Evolutionary conservation across 2,329 filamentous ascomycete species (phyloP).

Genomic region (Metarhizium sp.): DNA sequence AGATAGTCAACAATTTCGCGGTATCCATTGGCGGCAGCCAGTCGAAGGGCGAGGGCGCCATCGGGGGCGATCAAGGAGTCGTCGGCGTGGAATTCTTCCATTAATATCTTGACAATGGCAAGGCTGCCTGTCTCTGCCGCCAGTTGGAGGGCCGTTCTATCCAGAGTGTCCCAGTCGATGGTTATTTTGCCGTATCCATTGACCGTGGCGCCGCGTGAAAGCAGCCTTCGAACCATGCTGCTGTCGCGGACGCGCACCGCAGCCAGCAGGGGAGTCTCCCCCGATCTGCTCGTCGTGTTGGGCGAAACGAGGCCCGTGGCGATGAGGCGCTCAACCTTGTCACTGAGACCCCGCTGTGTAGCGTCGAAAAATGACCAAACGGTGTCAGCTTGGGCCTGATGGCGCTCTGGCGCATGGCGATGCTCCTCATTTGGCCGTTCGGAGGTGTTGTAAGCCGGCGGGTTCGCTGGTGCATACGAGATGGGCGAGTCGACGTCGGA

Average conservation of each 20-base stretch:
- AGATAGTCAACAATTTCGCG: slow-evolving; percentile 34
- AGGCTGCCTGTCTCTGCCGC: slow-evolving; percentile 31
- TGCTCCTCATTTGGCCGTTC: not conserved
- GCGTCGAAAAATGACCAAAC: not conserved
- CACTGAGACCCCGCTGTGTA: slow-evolving; percentile 17
- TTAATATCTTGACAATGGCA: slow-evolving; percentile 30
- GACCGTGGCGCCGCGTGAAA: slow-evolving; percentile 25
- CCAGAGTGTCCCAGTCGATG: slow-evolving; percentile 1
- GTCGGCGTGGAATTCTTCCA: slow-evolving; percentile 30
- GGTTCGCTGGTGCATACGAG: not conserved
- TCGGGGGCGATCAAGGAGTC: slow-evolving; percentile 34
- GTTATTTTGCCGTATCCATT: slow-evolving; percentile 15
- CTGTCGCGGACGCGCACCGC: slow-evolving; percentile 21
- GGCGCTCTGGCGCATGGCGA: not conserved
- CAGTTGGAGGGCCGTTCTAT: slow-evolving; percentile 34
- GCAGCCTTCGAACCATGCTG: slow-evolving; percentile 23
- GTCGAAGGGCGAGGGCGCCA: slow-evolving; percentile 33
- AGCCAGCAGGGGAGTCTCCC: slow-evolving; percentile 26
- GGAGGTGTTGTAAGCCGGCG: not conserved
- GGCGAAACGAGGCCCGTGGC: slow-evolving; percentile 27
- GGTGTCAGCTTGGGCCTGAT: not conserved
- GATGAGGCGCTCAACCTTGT: slow-evolving; percentile 21
- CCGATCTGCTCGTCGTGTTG: slow-evolving; percentile 18
- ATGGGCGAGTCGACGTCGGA: not conserved
- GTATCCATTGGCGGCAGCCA: slow-evolving; percentile 31